A percentile compares a stretch with the other conserved stretches of the same genome.
Evolutionary conservation across 176 grass and related monocot genomes (phyloP).

Genomic region (Eleusine indica): DNA sequence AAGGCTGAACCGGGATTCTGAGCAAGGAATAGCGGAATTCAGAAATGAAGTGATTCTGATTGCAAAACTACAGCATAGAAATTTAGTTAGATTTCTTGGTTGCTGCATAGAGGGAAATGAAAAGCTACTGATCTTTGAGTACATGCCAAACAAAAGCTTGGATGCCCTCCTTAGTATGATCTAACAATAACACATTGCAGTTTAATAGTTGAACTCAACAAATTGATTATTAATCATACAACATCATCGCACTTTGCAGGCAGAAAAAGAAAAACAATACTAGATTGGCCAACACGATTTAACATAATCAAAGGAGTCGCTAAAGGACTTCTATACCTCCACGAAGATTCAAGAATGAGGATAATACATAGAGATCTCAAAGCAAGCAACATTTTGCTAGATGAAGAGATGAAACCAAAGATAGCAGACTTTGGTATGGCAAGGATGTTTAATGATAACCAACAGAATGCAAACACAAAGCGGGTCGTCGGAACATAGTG

Average conservation of each 20-base stretch:
- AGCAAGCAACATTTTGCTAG: conserved; percentile 41
- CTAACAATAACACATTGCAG: neutral
- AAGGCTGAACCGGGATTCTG: conserved; percentile 25
- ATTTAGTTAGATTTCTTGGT: conserved; percentile 34
- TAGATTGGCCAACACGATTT: conserved; percentile 42
- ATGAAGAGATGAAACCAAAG: conserved; percentile 41
- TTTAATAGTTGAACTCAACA: neutral
- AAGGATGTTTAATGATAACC: conserved; percentile 35
- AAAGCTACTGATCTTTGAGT: conserved; percentile 41
- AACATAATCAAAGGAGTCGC: conserved; percentile 47
- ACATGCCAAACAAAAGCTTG: conserved; percentile 25
- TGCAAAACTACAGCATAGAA: conserved; percentile 33
- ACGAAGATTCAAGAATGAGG: conserved; percentile 38
- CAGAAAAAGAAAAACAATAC: conserved; percentile 3
- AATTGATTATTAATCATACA: neutral
- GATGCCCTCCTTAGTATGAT: conserved; percentile 20
- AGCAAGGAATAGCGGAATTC: conserved; percentile 39
- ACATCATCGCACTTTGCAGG: neutral
- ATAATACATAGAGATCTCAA: conserved; percentile 23
- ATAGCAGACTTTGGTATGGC: conserved; percentile 56
- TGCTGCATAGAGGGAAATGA: conserved; percentile 19
- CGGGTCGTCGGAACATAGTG: conserved; percentile 31
- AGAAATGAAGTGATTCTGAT: conserved; percentile 32
- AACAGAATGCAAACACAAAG: conserved; percentile 28
- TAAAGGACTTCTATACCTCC: conserved; percentile 48